phyloP scores from a whole-genome alignment of 306 rosid species.

The Bauhinia variegata region DNA sequence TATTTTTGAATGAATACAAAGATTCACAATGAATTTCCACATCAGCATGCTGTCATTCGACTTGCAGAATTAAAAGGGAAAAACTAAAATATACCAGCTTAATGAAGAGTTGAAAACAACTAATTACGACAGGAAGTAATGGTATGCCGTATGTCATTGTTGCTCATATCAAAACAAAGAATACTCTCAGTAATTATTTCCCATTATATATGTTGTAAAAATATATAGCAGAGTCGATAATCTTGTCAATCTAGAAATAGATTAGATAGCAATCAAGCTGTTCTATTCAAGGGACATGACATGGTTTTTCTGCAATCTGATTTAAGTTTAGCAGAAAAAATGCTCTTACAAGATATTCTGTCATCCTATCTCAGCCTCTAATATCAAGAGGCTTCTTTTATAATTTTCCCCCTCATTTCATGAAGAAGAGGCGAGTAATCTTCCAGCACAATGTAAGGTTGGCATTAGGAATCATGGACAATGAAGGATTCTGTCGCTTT shows the following conservation, averaged over 20 bases:
- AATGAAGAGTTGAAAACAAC: too few relatives aligned
- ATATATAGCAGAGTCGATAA: neutral
- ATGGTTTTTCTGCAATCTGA: neutral
- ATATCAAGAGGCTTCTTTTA: neutral
- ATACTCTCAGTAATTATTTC: too few relatives aligned
- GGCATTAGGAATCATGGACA: neutral
- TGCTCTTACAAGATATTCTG: neutral
- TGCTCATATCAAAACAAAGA: neutral
- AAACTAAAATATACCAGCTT: too few relatives aligned
- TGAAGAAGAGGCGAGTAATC: too few relatives aligned
- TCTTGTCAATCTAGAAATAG: neutral
- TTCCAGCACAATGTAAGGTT: too few relatives aligned
- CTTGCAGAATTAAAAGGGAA: neutral
- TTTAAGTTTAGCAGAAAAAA: conserved; percentile 2
- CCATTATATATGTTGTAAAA: neutral
- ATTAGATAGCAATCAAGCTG: neutral
- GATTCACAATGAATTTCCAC: neutral
- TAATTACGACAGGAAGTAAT: too few relatives aligned
- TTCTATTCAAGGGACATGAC: neutral
- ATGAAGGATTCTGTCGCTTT: conserved; percentile 31
- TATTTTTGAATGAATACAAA: neutral
- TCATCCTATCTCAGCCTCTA: neutral
- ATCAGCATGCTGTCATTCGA: neutral
- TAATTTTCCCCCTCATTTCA: neutral
- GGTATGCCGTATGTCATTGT: too few relatives aligned